These are phyloP conservation scores for Phialocephala subalpina DNA, from an alignment of 2,329 filamentous ascomycete species.

Conservation along the genomic window DNA sequence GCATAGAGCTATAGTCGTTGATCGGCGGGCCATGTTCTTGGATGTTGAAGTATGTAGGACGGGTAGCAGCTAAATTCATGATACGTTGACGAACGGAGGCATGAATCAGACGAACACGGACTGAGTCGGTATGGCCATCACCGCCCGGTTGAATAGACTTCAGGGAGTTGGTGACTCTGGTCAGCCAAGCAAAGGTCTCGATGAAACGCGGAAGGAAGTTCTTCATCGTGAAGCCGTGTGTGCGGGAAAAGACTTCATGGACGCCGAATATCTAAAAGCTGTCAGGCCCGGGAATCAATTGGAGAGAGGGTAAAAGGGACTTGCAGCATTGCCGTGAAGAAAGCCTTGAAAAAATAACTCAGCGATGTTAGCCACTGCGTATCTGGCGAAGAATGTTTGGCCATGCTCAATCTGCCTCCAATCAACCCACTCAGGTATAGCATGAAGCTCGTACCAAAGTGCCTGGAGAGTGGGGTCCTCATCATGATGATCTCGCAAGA, in stretches of 20 bases:
- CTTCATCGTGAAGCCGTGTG: conserved; percentile 14
- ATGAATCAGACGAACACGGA: conserved; percentile 19
- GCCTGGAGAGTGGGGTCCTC: conserved; percentile 13
- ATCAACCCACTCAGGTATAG: conserved; percentile 19
- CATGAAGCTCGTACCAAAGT: conserved; percentile 17
- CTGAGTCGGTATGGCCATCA: conserved; percentile 11
- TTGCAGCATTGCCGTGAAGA: conserved; percentile 16
- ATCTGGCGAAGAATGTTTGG: conserved; percentile 19
- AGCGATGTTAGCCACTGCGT: conserved; percentile 16
- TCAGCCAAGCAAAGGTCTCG: conserved; percentile 18
- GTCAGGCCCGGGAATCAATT: not conserved
- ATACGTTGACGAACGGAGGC: conserved; percentile 20
- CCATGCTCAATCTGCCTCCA: conserved; percentile 21
- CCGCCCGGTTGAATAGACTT: conserved; percentile 12
- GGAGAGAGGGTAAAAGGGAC: not conserved
- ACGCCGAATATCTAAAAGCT: conserved; percentile 8
- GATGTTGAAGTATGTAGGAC: conserved; percentile 17
- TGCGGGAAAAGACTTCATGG: conserved; percentile 19
- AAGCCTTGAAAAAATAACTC: conserved; percentile 14
- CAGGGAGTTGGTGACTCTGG: conserved; percentile 15
- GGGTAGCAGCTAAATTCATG: conserved; percentile 6
- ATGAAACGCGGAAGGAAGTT: conserved; percentile 16
- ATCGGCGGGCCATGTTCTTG: conserved; percentile 13
- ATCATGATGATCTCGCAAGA: conserved; percentile 17
- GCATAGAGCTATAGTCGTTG: conserved; percentile 16